Conservation (phyloP, 805 yeast species). For the Candida suzukii region DNA sequence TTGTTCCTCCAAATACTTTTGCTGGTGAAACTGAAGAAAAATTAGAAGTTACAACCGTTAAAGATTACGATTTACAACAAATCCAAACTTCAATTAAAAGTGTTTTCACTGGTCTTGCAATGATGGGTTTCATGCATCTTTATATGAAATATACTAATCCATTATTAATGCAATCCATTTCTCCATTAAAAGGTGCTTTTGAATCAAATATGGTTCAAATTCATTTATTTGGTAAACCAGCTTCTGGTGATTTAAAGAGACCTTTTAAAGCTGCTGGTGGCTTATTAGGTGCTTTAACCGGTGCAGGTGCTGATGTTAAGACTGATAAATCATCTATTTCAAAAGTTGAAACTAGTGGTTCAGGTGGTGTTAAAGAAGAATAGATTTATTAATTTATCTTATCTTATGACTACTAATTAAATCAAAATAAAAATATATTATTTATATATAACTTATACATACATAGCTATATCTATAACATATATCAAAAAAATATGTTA, state of each 20-base stretch:
- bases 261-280: slow-evolving; percentile 84
- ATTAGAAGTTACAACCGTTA: slow-evolving; percentile 84
- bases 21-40: slow-evolving; percentile 66
- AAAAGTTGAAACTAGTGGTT: slow-evolving; percentile 77
- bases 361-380: slow-evolving; percentile 86
- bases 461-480: too few relatives aligned
- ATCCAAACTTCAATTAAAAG: slow-evolving; percentile 74
- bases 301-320: slow-evolving; percentile 41
- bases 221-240: slow-evolving; percentile 77
- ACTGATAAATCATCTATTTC: slow-evolving; percentile 86
- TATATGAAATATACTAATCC: slow-evolving; percentile 98
- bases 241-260: slow-evolving; percentile 88
- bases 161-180: slow-evolving; percentile 85
- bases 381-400: slow-evolving; percentile 23
- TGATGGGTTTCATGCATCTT: slow-evolving; percentile 98
- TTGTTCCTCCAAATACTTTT: slow-evolving; percentile 77
- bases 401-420: too few relatives aligned
- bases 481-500: too few relatives aligned
- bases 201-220: slow-evolving; percentile 89
- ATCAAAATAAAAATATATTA: too few relatives aligned
- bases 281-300: slow-evolving; percentile 50
- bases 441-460: too few relatives aligned
- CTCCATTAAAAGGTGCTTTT: slow-evolving; percentile 83
- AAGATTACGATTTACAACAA: slow-evolving; percentile 90
- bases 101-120: slow-evolving; percentile 81